Base-by-base conservation (phyloP, 257 asterid genomes). In the Capsicum chinense region DNA sequence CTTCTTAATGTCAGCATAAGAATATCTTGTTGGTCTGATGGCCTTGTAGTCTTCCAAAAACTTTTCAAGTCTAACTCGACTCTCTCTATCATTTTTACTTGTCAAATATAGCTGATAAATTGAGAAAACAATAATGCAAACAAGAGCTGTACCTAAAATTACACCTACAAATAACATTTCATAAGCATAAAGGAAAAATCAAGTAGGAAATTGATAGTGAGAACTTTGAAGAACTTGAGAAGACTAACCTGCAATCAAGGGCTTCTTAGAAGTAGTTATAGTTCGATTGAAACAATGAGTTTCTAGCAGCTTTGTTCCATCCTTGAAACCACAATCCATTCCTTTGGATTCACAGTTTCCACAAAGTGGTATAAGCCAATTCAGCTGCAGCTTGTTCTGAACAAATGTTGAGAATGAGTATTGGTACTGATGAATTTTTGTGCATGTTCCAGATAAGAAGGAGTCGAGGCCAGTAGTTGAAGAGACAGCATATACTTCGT, bases 231-330 rank as follows among this genome's bases (percentile, higher is more conserved):
- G 47, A 42, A 69, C 79, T 69, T 42, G 10, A 39, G 5, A 4
- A 66, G 3, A 66, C 19, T 13, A 66, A 66, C 73, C 73, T 66
- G 73, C 73, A 66, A 66, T 1, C 19, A 66, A 13, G 19, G 48
- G 19, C 48, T 35, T 10, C 73, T 35, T 35, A 35, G 73, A 44
- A 47, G 0, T 71, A 47, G 39, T n/a, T 1, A 71, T 73, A 11
- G 42, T 47, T 71, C 79, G 79, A 47, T 47, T 71, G 79, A 71
- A 47, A 71, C 79, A 71, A 47, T n/a, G 79, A 71, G 79, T 47
- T 71, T 47, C 58, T 17, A 47, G 9, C 9, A 47, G 39, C 11
- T 71, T 47, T 2, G 0, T n/a, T 71, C 8, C 33, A 47, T 71
- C 11, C 79, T 44, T 47, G 79, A 71, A 71, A 19, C 80, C 80